Evolutionary conservation across 1,284 basidiomycete species (phyloP).

Genomic region (Cryptococcus depauperatus): DNA sequence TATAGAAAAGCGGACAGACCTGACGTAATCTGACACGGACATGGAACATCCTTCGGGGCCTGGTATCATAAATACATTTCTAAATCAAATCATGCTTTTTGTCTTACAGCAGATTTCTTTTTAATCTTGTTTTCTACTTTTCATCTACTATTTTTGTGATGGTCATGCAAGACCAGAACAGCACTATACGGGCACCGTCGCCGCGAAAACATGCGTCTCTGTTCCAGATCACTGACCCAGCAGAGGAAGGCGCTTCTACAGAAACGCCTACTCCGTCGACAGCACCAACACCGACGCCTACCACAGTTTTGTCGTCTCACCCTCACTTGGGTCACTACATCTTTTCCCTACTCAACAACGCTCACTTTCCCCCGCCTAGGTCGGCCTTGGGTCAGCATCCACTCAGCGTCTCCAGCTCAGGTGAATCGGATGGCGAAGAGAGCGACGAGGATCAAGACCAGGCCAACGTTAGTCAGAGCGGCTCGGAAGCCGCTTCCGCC

Average conservation of each 20-base stretch:
- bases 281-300: constrained; percentile 7
- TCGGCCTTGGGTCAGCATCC: constrained; percentile 26
- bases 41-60: too few relatives aligned
- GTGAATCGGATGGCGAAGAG: constrained; percentile 35
- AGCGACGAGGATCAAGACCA: constrained; percentile 10
- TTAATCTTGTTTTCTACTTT: not conserved
- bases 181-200: not conserved
- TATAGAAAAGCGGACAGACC: too few relatives aligned
- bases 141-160: not conserved
- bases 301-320: constrained; percentile 25
- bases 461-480: not conserved
- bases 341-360: constrained; percentile 29
- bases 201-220: not conserved
- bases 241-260: not conserved
- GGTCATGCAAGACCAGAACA: not conserved
- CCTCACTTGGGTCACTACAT: constrained; percentile 40
- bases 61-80: too few relatives aligned
- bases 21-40: too few relatives aligned
- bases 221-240: not conserved
- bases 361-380: constrained; percentile 18
- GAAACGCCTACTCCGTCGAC: not conserved
- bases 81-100: too few relatives aligned
- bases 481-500: not conserved
- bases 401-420: constrained; percentile 38
- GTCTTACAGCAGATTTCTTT: not conserved